Conservation (phyloP, 108 stramenopile genomes). For the Schizochytrium sp. region DNA sequence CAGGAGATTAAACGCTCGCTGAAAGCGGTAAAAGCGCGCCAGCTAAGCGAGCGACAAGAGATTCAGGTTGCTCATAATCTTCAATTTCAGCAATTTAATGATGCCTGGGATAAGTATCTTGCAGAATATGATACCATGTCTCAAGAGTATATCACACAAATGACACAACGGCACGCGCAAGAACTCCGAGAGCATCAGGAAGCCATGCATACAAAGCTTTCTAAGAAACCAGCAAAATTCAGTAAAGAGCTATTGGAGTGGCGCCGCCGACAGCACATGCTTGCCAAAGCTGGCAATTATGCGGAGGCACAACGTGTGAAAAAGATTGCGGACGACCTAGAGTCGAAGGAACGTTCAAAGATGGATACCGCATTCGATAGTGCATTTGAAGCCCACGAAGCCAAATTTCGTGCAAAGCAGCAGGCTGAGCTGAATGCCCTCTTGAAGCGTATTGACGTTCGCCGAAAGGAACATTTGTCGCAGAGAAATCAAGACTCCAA, state of each 20-base stretch:
- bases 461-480: conserved; percentile 79
- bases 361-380: conserved; percentile 70
- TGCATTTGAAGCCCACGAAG: conserved; percentile 74
- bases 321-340: conserved; percentile 77
- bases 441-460: conserved; percentile 78
- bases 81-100: conserved; percentile 81
- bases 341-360: conserved; percentile 75
- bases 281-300: conserved; percentile 79
- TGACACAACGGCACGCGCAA: conserved; percentile 79
- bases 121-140: conserved; percentile 82
- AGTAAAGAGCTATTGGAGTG: conserved; percentile 78
- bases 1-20: conserved; percentile 79
- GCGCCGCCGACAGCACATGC: conserved; percentile 77
- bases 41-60: conserved; percentile 77
- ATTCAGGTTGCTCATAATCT: conserved; percentile 82
- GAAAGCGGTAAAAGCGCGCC: conserved; percentile 76
- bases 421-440: conserved; percentile 75
- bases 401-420: conserved; percentile 76
- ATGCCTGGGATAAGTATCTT: conserved; percentile 80
- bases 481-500: conserved; percentile 80
- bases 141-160: conserved; percentile 80
- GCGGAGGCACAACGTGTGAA: conserved; percentile 79
- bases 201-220: conserved; percentile 73
- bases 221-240: conserved; percentile 77
- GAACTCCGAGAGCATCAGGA: conserved; percentile 76